A percentile compares a stretch with the other conserved stretches of the same genome.
phyloP scores from a whole-genome alignment of 352 stramenopile species.

The Thraustotheca clavata region DNA sequence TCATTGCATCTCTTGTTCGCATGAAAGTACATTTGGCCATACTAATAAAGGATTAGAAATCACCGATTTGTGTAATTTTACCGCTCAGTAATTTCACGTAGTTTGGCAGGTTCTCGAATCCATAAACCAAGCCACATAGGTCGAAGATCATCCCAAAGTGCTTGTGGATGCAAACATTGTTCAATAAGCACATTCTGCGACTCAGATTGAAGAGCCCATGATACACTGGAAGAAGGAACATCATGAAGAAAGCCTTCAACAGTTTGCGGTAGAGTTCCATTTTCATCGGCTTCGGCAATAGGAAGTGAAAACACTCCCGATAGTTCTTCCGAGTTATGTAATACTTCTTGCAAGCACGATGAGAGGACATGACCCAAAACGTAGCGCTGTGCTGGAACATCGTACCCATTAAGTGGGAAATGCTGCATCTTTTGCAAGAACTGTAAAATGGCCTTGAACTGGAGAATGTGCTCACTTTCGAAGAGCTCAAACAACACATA shows the following conservation, averaged over 20 bases:
- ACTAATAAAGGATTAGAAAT: constrained; percentile 22
- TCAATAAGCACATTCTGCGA: constrained; percentile 70
- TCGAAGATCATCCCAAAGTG: constrained; percentile 54
- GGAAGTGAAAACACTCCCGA: constrained; percentile 23
- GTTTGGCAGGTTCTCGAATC: constrained; percentile 66
- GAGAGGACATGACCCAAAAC: constrained; percentile 63
- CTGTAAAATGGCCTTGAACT: constrained; percentile 60
- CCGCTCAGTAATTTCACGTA: constrained; percentile 57
- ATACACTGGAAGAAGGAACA: constrained; percentile 52
- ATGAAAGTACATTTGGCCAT: constrained; percentile 62
- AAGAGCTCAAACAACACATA: constrained; percentile 56
- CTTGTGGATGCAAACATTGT: constrained; percentile 44
- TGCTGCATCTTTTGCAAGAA: constrained; percentile 64
- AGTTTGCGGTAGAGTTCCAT: not conserved
- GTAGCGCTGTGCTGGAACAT: constrained; percentile 66
- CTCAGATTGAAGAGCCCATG: constrained; percentile 79
- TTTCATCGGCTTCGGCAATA: constrained; percentile 8
- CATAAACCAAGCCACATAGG: constrained; percentile 71
- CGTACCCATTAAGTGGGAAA: constrained; percentile 68
- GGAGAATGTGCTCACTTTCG: constrained; percentile 49
- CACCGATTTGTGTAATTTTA: constrained; percentile 21
- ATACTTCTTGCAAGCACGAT: constrained; percentile 41
- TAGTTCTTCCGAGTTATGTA: constrained; percentile 26
- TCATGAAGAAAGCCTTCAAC: constrained; percentile 33
- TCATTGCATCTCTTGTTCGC: too few relatives aligned